phyloP scores from a whole-genome alignment of 2,329 filamentous ascomycete genomes.

The Botrytis medusae region DNA sequence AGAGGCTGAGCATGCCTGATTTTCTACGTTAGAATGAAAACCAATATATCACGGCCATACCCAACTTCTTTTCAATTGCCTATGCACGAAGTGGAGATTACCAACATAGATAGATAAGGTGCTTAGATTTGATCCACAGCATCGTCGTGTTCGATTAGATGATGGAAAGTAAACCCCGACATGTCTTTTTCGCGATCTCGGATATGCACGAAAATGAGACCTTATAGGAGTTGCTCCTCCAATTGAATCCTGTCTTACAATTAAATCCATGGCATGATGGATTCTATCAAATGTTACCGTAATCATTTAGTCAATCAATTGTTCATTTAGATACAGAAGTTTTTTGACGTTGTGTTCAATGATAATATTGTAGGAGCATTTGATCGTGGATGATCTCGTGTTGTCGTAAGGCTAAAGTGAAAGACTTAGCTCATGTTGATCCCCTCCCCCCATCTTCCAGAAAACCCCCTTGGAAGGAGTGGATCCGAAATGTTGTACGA shows the following conservation, averaged over 20 bases:
- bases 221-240: not conserved
- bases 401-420: not conserved
- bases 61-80: not conserved
- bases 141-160: not conserved
- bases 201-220: not conserved
- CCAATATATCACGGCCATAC: not conserved
- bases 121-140: not conserved
- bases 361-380: not conserved
- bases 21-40: not conserved
- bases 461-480: constrained; percentile 13
- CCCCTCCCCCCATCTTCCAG: constrained; percentile 16
- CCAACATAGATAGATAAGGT: constrained; percentile 4
- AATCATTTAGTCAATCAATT: not conserved
- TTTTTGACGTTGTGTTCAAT: not conserved
- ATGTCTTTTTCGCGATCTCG: constrained; percentile 3
- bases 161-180: not conserved
- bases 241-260: not conserved
- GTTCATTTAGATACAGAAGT: not conserved
- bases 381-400: not conserved
- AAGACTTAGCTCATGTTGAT: constrained; percentile 10
- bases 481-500: not conserved
- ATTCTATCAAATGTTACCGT: not conserved
- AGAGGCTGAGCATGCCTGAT: constrained; percentile 19
- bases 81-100: constrained; percentile 16
- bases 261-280: not conserved